Evolutionary conservation across 345 rosid genomes (phyloP), one percentile per base, ranked within the genome.

Genomic region (Salix exigua): DNA sequence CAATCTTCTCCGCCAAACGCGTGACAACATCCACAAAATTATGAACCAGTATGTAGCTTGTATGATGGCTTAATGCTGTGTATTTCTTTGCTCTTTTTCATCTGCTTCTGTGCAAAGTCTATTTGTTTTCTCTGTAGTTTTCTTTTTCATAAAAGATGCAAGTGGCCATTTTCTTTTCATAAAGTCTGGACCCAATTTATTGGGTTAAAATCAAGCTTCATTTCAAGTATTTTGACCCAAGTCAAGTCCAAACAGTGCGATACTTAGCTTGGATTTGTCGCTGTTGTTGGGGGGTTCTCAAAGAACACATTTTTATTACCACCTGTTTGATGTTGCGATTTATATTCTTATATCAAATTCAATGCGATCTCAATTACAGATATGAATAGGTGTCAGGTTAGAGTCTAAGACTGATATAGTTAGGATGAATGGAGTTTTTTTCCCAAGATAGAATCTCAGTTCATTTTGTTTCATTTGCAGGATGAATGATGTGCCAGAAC

Each of bases 401-500:
- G 61, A 53, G 61, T 53, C 12, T 53, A 21, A 2, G 12, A 53
- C 13, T 7, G 25, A 53, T 21, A 19, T 53, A 21, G 13, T 53
- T 1, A 40, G 44, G 44, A 40, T 40, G 44, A 40, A 40, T 10
- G 12, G 1, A 40, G 44, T 40, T 40, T 40, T 10, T 40, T 38
- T 38, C 3, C 44, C 44, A 10, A 40, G 31, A 26, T 28, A 26
- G 23, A 70, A 28, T 10, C 50, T 5, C 50, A 0, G 0, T 44
- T 73, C 16, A 44, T 68, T 50, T 12, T 58, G 30, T 14, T 30
- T 18, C 73, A 37, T 69, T 74, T 83, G 79, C 92, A 94, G 97
- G 71, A 72, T 89, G 84, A 77, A 84, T 68, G 88, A 88, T 42
- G 79, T 68, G 71, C 88, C 89, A 1, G 94, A 91, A 55, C 64